Percentiles rank a stretch among this genome's conserved stretches.
Conservation (phyloP, 2,329 filamentous ascomycete genomes). For the Sporothrix mexicana region DNA sequence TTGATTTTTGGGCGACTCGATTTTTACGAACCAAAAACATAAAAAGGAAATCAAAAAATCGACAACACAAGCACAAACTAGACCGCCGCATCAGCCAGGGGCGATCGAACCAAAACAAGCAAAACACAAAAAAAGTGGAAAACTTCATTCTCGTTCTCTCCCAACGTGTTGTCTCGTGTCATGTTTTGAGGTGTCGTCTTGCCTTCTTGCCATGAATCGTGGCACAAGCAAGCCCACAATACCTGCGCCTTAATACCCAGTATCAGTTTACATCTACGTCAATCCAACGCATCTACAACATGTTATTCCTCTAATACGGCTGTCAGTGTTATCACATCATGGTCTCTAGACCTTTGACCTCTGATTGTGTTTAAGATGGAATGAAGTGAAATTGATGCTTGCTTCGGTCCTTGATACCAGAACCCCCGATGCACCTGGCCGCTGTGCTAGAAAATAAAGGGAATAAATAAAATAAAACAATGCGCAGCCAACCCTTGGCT, state of each 20-base stretch:
- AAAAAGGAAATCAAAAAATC: conserved; percentile 33
- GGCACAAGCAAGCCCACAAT: too few species aligned
- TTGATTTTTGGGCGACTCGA: conserved; percentile 34
- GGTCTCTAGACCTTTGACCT: too few species aligned
- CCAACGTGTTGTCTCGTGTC: not conserved
- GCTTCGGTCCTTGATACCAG: conserved; percentile 26
- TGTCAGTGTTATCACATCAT: too few species aligned
- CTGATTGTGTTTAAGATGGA: not conserved
- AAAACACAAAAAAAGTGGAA: conserved; percentile 27
- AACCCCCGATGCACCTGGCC: conserved; percentile 29
- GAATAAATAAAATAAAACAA: conserved; percentile 21
- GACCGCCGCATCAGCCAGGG: conserved; percentile 16
- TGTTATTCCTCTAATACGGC: not conserved
- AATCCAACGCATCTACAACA: not conserved
- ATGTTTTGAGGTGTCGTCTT: not conserved
- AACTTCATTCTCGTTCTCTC: conserved; percentile 1
- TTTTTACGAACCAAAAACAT: conserved; percentile 31
- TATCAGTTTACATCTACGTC: not conserved
- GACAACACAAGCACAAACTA: conserved; percentile 8
- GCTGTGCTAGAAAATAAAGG: conserved; percentile 36
- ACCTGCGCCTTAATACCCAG: too few species aligned
- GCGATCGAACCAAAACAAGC: conserved; percentile 18
- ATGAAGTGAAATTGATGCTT: conserved; percentile 33
- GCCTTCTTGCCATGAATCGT: not conserved
- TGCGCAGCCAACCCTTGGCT: not conserved